phyloP scores from a whole-genome alignment of 345 rosid genomes.

The Laguncularia racemosa region DNA sequence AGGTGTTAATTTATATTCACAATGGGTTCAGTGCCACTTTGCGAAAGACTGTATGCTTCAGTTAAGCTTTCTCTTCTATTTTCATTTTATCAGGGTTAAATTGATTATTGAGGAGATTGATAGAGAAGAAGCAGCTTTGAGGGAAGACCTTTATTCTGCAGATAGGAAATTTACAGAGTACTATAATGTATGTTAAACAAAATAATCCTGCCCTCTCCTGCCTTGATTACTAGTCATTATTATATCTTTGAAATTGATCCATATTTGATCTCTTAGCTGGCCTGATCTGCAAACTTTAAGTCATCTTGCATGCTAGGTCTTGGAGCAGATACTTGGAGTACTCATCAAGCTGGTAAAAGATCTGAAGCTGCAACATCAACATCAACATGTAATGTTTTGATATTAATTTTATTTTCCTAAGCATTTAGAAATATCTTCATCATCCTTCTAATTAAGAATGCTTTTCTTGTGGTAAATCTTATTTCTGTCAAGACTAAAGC shows the following conservation, averaged over 20 bases:
- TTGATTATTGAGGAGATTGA: constrained; percentile 91
- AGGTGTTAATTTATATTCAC: too few species aligned
- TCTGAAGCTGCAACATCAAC: constrained; percentile 91
- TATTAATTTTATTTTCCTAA: not conserved
- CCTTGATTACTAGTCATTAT: not conserved
- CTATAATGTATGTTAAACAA: constrained; percentile 46
- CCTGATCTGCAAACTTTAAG: constrained; percentile 8
- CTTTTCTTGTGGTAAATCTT: not conserved
- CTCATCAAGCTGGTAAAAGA: constrained; percentile 97
- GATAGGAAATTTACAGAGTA: constrained; percentile 93
- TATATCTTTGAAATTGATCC: not conserved
- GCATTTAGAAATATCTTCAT: not conserved
- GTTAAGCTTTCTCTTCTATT: too few species aligned
- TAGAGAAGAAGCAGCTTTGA: constrained; percentile 81
- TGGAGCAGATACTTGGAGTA: constrained; percentile 93
- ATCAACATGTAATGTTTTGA: constrained; percentile 62
- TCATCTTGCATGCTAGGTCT: constrained; percentile 42
- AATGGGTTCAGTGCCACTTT: too few species aligned
- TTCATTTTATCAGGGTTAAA: constrained; percentile 58
- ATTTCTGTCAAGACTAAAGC: not conserved
- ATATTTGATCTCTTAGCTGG: not conserved
- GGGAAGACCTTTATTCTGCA: constrained; percentile 90
- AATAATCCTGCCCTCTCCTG: not conserved
- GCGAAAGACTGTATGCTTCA: too few species aligned
- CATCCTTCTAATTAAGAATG: not conserved